These are phyloP conservation scores for Phytophthora ohioensis DNA, from an alignment of 352 stramenopile genomes.

Conservation along the genomic window DNA sequence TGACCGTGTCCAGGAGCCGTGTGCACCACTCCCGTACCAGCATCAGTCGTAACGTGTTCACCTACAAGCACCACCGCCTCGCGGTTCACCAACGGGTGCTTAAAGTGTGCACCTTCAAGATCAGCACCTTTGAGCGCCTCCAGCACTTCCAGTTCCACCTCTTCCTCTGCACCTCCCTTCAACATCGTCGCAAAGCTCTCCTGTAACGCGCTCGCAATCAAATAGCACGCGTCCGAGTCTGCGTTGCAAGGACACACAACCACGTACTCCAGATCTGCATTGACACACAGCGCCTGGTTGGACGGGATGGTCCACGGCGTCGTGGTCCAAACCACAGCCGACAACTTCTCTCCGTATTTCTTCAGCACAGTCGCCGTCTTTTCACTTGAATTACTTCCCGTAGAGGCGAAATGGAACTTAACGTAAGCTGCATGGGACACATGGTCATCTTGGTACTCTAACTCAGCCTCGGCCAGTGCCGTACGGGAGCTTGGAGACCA, in stretches of 20 bases:
- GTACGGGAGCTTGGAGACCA: slow-evolving; percentile 98
- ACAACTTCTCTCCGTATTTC: slow-evolving; percentile 58
- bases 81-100: slow-evolving; percentile 90
- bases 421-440: slow-evolving; percentile 97
- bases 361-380: slow-evolving; percentile 36
- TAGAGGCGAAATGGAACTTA: slow-evolving; percentile 71
- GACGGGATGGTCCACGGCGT: slow-evolving; percentile 99
- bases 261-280: slow-evolving; percentile 94
- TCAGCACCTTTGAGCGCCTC: slow-evolving; percentile 67
- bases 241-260: slow-evolving; percentile 69
- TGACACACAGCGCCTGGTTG: slow-evolving; percentile 98
- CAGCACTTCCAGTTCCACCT: slow-evolving; percentile 57
- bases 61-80: slow-evolving; percentile 91
- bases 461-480: slow-evolving; percentile 98
- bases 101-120: slow-evolving; percentile 76
- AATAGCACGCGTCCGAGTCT: slow-evolving; percentile 51
- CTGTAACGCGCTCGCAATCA: slow-evolving; percentile 70
- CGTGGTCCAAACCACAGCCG: slow-evolving; percentile 96
- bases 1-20: slow-evolving; percentile 98
- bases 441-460: slow-evolving; percentile 98
- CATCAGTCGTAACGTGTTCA: slow-evolving; percentile 98
- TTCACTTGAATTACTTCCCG: slow-evolving; percentile 31
- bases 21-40: slow-evolving; percentile 98
- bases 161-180: slow-evolving; percentile 14
- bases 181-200: slow-evolving; percentile 51